Evolutionary conservation across 768 basidiomycete species (phyloP), one percentile per base, ranked within the genome.

Genomic region (Tylopilus balloui): DNA sequence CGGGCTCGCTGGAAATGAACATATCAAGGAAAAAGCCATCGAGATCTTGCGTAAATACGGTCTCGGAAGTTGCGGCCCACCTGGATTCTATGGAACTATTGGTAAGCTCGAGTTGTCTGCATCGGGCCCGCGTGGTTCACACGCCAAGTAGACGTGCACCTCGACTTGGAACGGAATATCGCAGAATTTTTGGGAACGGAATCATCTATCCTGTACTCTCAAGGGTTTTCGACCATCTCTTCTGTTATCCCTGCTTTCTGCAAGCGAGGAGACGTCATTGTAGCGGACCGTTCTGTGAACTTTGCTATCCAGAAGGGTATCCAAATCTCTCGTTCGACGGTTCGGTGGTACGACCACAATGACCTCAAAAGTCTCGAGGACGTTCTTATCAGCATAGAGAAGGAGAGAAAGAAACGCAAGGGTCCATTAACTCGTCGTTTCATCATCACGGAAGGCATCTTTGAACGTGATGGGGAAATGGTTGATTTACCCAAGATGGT

Each of bases 181-280:
- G 88, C 94, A 5, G 81, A 86, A 40, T 98, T 97, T 67, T 73
- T 99, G 40, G 91, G 91, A 10, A 83, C 89, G 2, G 92, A 97
- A 65, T 75, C 85, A 3, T 73, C 88, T 15, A 98, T 99, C 64
- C 78, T 97, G 52, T 98, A 97, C 67, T 86, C 93, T 1, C 95
- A 98, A 71, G 86, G 84, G 12, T 97, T 95, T 68, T 83, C 90
- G 9, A 92, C 92, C 47, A 83, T 92, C 55, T 83, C 89, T 4
- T 95, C 92, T 14, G 92, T 94, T 60, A 96, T 98, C 51, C 92
- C 96, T 0, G 91, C 96, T 1, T 99, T 98, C 70, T 91, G 88
- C 76, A 98, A 99, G 67, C 83, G 95, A 53, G 94, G 93, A 2
- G 95, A 99, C 61, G 83, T 99, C 61, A 94, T 99, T 61, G 89